phyloP scores from a whole-genome alignment of 805 yeast genomes.

The Myxozyma mucilagina region DNA sequence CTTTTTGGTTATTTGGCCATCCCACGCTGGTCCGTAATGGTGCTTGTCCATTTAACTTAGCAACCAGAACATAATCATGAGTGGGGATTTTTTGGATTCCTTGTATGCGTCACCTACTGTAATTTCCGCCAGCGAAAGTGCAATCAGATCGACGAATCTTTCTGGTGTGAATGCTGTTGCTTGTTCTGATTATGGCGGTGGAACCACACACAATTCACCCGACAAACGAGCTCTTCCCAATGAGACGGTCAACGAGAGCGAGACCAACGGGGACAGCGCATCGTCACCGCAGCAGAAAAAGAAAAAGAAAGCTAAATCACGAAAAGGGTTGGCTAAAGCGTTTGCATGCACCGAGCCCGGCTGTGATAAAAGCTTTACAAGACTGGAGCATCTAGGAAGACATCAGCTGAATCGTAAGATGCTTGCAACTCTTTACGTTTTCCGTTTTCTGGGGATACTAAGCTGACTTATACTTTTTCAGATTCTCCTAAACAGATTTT shows the following conservation, averaged over 20 bases:
- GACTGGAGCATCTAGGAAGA: conserved; percentile 36
- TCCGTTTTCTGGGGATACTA: neutral
- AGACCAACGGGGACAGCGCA: neutral
- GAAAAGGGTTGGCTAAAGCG: conserved; percentile 37
- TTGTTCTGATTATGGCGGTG: neutral
- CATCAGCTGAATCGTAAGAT: conserved; percentile 37
- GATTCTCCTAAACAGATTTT: conserved; percentile 41
- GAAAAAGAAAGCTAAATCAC: conserved; percentile 27
- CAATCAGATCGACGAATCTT: neutral
- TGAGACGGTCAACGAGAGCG: neutral
- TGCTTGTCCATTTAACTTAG: neutral
- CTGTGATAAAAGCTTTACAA: conserved; percentile 34
- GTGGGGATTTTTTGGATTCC: neutral
- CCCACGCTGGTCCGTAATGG: neutral
- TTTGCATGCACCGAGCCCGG: conserved; percentile 36
- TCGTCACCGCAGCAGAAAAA: neutral
- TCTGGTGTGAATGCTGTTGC: neutral
- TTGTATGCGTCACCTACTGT: neutral
- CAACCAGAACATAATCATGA: neutral
- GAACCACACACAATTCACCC: neutral
- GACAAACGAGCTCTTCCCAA: neutral
- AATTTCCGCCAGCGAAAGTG: neutral
- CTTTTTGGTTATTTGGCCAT: neutral
- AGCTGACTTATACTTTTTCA: neutral
- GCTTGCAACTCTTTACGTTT: neutral